Base-by-base conservation (phyloP, 2,329 filamentous ascomycete genomes). In the Colletotrichum karsti region DNA sequence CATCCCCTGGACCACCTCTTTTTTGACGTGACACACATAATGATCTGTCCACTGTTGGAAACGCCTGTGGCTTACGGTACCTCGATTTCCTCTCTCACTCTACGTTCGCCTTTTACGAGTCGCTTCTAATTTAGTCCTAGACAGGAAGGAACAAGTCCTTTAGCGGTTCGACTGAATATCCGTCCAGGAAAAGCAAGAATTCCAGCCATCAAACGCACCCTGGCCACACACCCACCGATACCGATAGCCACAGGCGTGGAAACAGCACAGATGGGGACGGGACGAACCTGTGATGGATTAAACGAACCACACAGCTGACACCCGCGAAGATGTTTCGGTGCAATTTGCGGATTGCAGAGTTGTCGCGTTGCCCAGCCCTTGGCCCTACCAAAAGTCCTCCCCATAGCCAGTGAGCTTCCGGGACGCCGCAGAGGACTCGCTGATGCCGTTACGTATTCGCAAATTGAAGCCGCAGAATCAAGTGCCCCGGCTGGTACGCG, bases 361-460 rank as follows among this genome's bases (percentile, higher is more conserved):
- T 53, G 51, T 30, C 50, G 35, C 51, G 59, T 42, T 53, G 64
- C 64, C 64, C 58, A 67, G 64, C 59, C 59, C 64, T 63, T 67
- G 64, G 64, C 64, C 51, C 26, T 24, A 3, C 20, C 51, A 67
- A 51, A 67, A 53, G 42, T 37, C 28, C 64, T 26, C 42, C 20
- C 4, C 4, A 22, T 42, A 51, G 28, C 64, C 64, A 67, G 59
- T 63, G 35, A 67, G 44, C 51, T 20, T 63, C 37, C 26, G 18
- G 22, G 18, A 51, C 28, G 44, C 33, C 28, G 15, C 42, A 28
- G 44, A 3, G 18, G 20, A 57, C 15, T 7, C 20, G 44, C 64
- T 51, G 42, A 67, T 28, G 44, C 64, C 59, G 51, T 67, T 51
- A 30, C 51, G 59, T 63, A 46, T 53, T 26, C 50, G 58, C 50